Conservation (phyloP, 352 stramenopile genomes). For the Thalassiosira hispida region DNA sequence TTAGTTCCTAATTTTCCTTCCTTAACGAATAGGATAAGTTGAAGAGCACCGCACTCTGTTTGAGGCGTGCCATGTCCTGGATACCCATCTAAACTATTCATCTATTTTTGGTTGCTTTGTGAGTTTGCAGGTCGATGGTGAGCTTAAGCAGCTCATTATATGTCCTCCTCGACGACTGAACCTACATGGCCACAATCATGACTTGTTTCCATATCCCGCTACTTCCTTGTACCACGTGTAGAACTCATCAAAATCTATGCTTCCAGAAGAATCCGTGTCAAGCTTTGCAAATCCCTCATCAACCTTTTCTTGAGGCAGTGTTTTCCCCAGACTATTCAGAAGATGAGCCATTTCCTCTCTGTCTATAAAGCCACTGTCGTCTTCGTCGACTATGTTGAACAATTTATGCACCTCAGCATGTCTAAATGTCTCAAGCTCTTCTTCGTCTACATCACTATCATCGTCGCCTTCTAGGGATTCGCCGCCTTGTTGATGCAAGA, state of each 20-base stretch:
- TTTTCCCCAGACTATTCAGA: constrained; percentile 45
- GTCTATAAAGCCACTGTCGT: constrained; percentile 51
- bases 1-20: constrained; percentile 2
- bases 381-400: constrained; percentile 55
- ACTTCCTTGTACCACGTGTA: constrained; percentile 56
- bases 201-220: constrained; percentile 16
- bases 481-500: constrained; percentile 34
- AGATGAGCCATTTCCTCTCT: constrained; percentile 50
- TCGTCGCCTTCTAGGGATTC: constrained; percentile 51
- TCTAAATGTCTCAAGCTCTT: constrained; percentile 58
- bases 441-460: constrained; percentile 64
- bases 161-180: too few relatives aligned
- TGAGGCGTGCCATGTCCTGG: too few relatives aligned
- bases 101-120: too few relatives aligned
- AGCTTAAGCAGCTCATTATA: too few relatives aligned
- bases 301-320: constrained; percentile 33
- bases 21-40: neutral
- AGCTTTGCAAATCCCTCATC: constrained; percentile 46
- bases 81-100: too few relatives aligned
- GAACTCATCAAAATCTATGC: constrained; percentile 65
- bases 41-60: neutral
- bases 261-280: constrained; percentile 47
- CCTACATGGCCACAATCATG: too few relatives aligned
- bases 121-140: too few relatives aligned
- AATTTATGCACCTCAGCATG: constrained; percentile 53